Evolutionary conservation across 2,329 filamentous ascomycete genomes (phyloP), one percentile per base, ranked within the genome.

Genomic region (Mycocentrospora acerina): DNA sequence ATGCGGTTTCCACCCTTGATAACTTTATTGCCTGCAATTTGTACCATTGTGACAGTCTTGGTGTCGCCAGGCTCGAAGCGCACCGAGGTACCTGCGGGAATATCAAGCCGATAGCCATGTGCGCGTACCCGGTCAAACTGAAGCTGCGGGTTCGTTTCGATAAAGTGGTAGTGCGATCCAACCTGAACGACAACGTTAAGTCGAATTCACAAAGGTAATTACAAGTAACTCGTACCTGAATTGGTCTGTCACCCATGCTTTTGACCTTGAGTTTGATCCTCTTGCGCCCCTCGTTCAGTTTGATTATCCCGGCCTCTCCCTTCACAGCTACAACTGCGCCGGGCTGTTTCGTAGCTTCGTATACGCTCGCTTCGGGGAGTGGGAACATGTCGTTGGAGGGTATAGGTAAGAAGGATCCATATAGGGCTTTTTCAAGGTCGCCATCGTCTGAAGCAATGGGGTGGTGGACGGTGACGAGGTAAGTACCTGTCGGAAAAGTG

Each of bases 151-250:
- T 97, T 97, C n/a, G 83, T 86, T 72, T 97, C 91, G 60, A 95
- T 82, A 65, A 97, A 95, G 70, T 96, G 91, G 67, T 95, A 97
- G 70, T 97, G 91, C 22, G 89, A 95, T 22, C 91, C 91, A 43
- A 88, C 77, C 79, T 83, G 54, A 10, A 15, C 18, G 6, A 22
- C 19, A 2, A 10, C 12, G 16, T 22, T 56, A n/a, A 57, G 44
- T 30, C 8, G 17, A 24, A 10, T 32, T 8, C 2, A 18, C 5
- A 24, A 14, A 15, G 5, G 9, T n/a, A 3, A 24, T 8, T 9
- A 22, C 9, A 9, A 15, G 14, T 10, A 12, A 4, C 26, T 54
- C 66, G 28, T 64, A 90, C 86, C 75, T 96, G 90, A 44, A 96
- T 86, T 1, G 91, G 91, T 22, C 91, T 76, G 67, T 97, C 91